These are phyloP conservation scores for Neurospora cerealis DNA, from an alignment of 495 filamentous ascomycete genomes.

Conservation along the genomic window DNA sequence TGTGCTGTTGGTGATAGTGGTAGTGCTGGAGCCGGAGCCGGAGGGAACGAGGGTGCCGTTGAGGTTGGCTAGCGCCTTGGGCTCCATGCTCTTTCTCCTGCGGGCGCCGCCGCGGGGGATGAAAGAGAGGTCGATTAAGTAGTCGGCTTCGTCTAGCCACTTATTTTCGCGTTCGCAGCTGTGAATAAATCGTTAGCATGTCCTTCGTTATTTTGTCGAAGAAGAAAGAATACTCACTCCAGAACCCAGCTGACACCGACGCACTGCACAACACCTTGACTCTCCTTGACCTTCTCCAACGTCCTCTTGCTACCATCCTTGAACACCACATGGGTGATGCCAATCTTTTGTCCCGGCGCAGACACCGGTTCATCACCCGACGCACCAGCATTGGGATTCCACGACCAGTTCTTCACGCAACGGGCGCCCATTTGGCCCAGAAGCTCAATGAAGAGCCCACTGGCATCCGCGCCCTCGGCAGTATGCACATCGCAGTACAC, in stretches of 20 bases:
- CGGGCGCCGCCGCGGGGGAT: conserved; percentile 68
- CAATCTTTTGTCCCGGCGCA: conserved; percentile 40
- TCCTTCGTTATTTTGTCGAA: neutral
- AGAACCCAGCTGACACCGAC: conserved; percentile 85
- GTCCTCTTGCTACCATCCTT: conserved; percentile 87
- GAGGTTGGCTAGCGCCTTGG: conserved; percentile 60
- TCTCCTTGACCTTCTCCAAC: conserved; percentile 73
- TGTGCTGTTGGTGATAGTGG: conserved; percentile 29
- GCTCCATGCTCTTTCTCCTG: conserved; percentile 88
- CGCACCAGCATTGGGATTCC: conserved; percentile 48
- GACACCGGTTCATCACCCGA: neutral
- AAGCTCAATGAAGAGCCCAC: conserved; percentile 71
- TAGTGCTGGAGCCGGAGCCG: conserved; percentile 15
- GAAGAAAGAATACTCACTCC: conserved; percentile 47
- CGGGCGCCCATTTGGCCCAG: conserved; percentile 77
- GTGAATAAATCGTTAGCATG: neutral
- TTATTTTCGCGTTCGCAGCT: conserved; percentile 73
- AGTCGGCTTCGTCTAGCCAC: conserved; percentile 62
- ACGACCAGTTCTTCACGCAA: conserved; percentile 75
- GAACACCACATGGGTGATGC: conserved; percentile 91
- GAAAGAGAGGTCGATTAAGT: conserved; percentile 59
- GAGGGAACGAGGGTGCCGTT: conserved; percentile 53
- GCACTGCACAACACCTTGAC: conserved; percentile 65
- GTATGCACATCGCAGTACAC: conserved; percentile 94
- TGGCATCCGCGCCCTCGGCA: conserved; percentile 77